phyloP scores from a whole-genome alignment of 1,139 yeast species.

The Blastobotrys persicus region DNA sequence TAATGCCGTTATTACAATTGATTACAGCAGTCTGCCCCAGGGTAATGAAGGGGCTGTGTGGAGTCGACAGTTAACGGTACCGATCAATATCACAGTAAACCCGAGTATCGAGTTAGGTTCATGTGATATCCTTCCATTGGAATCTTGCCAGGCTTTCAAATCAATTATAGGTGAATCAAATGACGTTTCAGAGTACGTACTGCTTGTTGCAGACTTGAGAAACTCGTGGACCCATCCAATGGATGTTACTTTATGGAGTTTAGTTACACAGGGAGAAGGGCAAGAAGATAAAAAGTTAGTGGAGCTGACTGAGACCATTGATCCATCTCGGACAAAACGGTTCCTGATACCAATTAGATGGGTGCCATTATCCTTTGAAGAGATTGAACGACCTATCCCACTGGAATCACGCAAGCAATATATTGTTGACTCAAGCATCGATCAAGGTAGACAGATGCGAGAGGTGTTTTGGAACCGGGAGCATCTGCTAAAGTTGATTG shows the following conservation, averaged over 20 bases:
- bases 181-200: slow-evolving; percentile 51
- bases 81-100: slow-evolving; percentile 64
- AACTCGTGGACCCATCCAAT: slow-evolving; percentile 57
- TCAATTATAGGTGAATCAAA: slow-evolving; percentile 19
- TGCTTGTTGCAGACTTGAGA: slow-evolving; percentile 64
- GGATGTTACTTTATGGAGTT: slow-evolving; percentile 38
- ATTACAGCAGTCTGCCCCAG: slow-evolving; percentile 48
- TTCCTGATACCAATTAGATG: slow-evolving; percentile 68
- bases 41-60: slow-evolving; percentile 32
- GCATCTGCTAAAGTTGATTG: slow-evolving; percentile 53
- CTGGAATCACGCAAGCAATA: slow-evolving; percentile 64
- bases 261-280: slow-evolving; percentile 35
- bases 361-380: slow-evolving; percentile 45
- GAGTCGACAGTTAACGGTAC: slow-evolving; percentile 58
- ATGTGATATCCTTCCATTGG: slow-evolving; percentile 61
- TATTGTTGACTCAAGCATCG: slow-evolving; percentile 57
- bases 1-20: slow-evolving; percentile 62
- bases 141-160: slow-evolving; percentile 20
- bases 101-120: slow-evolving; percentile 73
- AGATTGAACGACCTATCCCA: slow-evolving; percentile 60
- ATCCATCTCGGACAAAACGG: slow-evolving; percentile 55
- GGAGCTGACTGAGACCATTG: slow-evolving; percentile 36
- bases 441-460: slow-evolving; percentile 52
- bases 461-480: slow-evolving; percentile 82
- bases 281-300: slow-evolving; percentile 26